Evolutionary conservation across 2,329 filamentous ascomycete species (phyloP), one percentile per base, ranked within the genome.

Genomic region (Calcarisporium arbuscula): DNA sequence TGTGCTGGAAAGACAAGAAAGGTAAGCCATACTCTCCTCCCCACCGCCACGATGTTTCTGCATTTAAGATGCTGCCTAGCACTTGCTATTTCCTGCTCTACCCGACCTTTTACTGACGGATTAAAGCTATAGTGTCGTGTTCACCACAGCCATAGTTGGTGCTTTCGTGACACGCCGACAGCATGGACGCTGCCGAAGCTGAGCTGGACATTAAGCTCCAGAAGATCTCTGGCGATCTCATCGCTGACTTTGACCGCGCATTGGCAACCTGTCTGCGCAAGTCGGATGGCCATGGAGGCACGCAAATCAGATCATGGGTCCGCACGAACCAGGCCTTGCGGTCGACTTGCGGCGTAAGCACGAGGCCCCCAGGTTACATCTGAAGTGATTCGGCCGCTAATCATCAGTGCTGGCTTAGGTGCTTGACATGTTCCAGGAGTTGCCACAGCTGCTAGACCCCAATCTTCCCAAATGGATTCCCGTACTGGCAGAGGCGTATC

Each of bases 371-470:
- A 9, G 22, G 9, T 32, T 52, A 26, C 8, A 12, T 14, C 9
- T 30, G 20, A 5, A 22, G 19, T 16, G n/a, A 11, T 10, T 4
- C 9, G 30, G 7, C 25, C 30, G 5, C 16, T 31, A 22, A 22
- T 12, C 22, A 25, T 25, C 22, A n/a, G n/a, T n/a, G 22, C 22
- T 23, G 8, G n/a, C 21, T n/a, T 23, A 72, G 67, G 57, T 74
- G 5, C 76, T 98, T 32, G 88, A 95, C 47, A 80, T 84, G 3
- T 98, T 96, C 48, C 90, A 96, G 68, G 89, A 95, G 66, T 82
- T 94, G 45, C 92, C 92, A 14, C 92, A 98, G 57, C 72, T 96
- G 25, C 74, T 98, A 18, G 92, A 98, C 60, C 77, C 86, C 8
- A 76, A 90, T 57, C 70, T 98, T 27, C 79, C 83, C 32, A 72